phyloP scores from a whole-genome alignment of 1,284 basidiomycete genomes.

The Moesziomyces sp. region DNA sequence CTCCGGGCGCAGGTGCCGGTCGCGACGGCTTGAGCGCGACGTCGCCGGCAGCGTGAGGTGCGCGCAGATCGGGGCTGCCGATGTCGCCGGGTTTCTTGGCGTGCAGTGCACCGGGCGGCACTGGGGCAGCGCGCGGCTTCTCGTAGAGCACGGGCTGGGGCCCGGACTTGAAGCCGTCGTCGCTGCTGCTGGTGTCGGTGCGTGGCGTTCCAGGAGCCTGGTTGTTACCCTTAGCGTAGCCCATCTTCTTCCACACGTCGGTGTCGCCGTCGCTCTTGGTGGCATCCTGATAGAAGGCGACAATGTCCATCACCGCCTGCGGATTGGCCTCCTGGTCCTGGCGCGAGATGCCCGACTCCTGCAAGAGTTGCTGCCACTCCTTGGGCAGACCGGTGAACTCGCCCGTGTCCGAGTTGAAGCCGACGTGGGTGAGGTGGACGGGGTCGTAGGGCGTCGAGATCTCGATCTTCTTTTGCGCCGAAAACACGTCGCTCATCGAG shows the following conservation, averaged over 20 bases:
- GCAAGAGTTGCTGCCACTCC: constrained; percentile 97
- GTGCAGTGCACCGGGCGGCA: constrained; percentile 36
- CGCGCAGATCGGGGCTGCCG: constrained; percentile 29
- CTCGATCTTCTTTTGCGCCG: constrained; percentile 82
- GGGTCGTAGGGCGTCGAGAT: constrained; percentile 98
- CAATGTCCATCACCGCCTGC: constrained; percentile 97
- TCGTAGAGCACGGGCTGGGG: constrained; percentile 40
- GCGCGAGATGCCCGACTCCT: constrained; percentile 94
- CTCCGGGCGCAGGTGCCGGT: constrained; percentile 44
- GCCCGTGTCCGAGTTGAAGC: constrained; percentile 97
- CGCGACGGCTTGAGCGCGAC: constrained; percentile 47
- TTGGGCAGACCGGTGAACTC: constrained; percentile 91
- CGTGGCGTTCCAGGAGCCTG: constrained; percentile 32
- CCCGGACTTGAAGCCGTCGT: constrained; percentile 20
- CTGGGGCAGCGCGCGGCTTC: constrained; percentile 52
- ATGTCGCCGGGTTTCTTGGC: constrained; percentile 12
- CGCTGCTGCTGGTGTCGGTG: constrained; percentile 41
- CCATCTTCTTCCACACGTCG: constrained; percentile 68
- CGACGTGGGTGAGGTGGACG: constrained; percentile 99
- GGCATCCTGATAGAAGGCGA: constrained; percentile 93
- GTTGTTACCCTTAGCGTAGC: constrained; percentile 49
- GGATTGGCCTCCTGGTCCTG: constrained; percentile 97
- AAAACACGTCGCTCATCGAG: constrained; percentile 76
- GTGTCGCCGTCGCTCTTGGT: constrained; percentile 64
- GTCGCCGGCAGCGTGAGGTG: constrained; percentile 21